Evolutionary conservation across 78 protist species (phyloP).

Genomic region (Monocercomonoides exilis): DNA sequence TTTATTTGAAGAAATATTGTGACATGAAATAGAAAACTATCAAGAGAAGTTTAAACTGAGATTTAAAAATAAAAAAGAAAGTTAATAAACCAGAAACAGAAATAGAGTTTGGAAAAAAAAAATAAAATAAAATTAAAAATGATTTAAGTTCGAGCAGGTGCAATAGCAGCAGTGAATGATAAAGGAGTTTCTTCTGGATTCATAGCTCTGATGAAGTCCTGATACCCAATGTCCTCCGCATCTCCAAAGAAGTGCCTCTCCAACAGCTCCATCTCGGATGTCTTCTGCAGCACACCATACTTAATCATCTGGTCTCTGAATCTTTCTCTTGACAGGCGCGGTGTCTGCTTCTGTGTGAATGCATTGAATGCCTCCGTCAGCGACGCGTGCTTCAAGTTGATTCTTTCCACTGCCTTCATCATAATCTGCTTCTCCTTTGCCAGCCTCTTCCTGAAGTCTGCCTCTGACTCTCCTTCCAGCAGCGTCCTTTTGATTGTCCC

Average conservation of each 20-base stretch:
- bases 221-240: not conserved
- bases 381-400: not conserved
- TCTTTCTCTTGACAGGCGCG: not conserved
- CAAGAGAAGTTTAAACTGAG: too few species aligned
- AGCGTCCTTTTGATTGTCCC: not conserved
- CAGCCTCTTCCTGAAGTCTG: not conserved
- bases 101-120: too few species aligned
- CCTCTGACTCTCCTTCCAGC: not conserved
- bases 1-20: too few species aligned
- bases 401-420: not conserved
- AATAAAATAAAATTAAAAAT: too few species aligned
- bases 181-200: not conserved
- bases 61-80: too few species aligned
- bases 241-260: not conserved
- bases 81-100: too few species aligned
- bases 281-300: not conserved
- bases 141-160: not conserved
- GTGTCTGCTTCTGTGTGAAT: not conserved
- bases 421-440: not conserved
- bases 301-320: not conserved
- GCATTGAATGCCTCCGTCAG: not conserved
- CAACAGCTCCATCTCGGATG: not conserved
- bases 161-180: not conserved
- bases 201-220: not conserved
- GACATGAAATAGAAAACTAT: too few species aligned